phyloP scores from a whole-genome alignment of 495 filamentous ascomycete species.

The Melanomma pulvis-pyrius region DNA sequence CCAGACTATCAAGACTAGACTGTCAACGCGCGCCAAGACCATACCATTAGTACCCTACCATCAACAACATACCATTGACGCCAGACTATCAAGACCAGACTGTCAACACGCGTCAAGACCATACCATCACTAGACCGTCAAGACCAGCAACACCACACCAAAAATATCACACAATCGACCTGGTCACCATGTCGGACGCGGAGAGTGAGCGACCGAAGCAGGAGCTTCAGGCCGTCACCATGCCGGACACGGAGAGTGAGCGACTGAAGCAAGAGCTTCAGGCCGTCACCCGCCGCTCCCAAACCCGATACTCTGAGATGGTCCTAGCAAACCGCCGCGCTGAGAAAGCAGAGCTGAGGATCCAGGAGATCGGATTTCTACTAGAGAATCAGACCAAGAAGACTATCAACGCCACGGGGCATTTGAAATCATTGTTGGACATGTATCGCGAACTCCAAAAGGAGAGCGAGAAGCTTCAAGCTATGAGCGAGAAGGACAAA shows the following conservation, averaged over 20 bases:
- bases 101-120: no score
- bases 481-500: background rate
- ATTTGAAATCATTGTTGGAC: no score
- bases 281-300: background rate
- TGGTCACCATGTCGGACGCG: background rate
- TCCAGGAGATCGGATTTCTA: background rate
- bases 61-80: no score
- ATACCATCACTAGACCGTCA: no score
- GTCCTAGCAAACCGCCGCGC: constrained; percentile 1
- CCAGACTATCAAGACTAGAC: no score
- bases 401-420: no score
- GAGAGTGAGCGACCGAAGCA: background rate
- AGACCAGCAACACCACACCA: no score
- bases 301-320: background rate
- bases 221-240: background rate
- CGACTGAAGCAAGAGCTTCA: background rate
- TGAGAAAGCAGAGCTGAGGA: background rate
- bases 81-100: no score
- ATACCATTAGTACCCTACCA: no score
- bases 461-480: background rate
- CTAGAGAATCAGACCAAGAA: background rate
- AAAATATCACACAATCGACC: no score
- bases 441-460: background rate
- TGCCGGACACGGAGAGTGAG: background rate
- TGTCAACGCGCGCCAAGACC: no score